Evolutionary conservation across 192 early-diverging fungal genomes (phyloP).

Genomic region (Coemansia furcata): DNA sequence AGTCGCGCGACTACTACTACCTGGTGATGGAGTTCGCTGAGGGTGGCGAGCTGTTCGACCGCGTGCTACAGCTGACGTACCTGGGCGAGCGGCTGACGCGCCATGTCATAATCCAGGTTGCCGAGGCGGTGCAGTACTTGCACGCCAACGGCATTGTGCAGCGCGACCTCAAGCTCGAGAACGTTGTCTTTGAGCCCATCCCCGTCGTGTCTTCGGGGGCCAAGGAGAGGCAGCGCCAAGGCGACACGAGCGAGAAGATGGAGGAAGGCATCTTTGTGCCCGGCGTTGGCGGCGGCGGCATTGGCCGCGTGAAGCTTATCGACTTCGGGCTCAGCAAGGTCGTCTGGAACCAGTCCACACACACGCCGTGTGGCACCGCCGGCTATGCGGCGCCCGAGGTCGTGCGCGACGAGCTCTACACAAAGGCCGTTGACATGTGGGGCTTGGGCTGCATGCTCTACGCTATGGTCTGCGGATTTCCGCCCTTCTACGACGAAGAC

Average conservation of each 20-base stretch:
- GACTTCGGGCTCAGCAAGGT: slow-evolving; percentile 91
- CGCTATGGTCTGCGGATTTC: slow-evolving; percentile 77
- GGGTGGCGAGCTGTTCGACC: slow-evolving; percentile 92
- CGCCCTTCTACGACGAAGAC: slow-evolving; percentile 82
- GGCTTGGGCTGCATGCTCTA: slow-evolving; percentile 85
- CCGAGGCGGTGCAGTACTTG: slow-evolving; percentile 77
- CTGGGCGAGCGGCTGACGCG: slow-evolving; percentile 75
- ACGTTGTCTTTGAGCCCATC: slow-evolving; percentile 76
- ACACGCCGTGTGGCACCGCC: slow-evolving; percentile 90
- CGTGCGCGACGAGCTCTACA: slow-evolving; percentile 74
- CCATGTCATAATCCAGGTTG: slow-evolving; percentile 85
- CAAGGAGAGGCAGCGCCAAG: slow-evolving; percentile 51
- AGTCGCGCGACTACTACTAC: slow-evolving; percentile 75
- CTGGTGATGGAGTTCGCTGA: slow-evolving; percentile 77
- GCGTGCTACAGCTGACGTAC: slow-evolving; percentile 78
- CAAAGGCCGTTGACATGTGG: slow-evolving; percentile 85
- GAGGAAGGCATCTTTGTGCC: slow-evolving; percentile 72
- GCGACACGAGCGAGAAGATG: slow-evolving; percentile 63
- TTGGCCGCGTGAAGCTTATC: slow-evolving; percentile 80
- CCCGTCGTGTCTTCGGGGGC: slow-evolving; percentile 56
- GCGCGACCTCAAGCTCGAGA: slow-evolving; percentile 94
- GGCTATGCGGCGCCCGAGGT: slow-evolving; percentile 95
- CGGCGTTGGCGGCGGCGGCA: slow-evolving; percentile 76
- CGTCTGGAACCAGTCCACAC: slow-evolving; percentile 76
- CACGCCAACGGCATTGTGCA: slow-evolving; percentile 86